phyloP scores from a whole-genome alignment of 495 filamentous ascomycete species.

The Neurospora sp. region DNA sequence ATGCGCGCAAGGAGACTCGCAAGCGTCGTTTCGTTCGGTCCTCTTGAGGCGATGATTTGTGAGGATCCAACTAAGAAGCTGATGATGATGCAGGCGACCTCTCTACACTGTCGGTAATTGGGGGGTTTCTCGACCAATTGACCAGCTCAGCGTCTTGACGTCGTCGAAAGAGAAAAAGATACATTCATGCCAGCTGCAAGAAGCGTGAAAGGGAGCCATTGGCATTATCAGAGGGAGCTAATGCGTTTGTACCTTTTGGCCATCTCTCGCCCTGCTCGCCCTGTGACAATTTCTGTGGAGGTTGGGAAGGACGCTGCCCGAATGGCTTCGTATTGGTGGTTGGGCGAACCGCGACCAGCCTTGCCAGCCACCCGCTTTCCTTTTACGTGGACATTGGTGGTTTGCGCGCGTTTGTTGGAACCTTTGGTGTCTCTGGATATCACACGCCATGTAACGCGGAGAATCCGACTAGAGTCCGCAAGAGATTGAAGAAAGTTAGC shows the following conservation, averaged over 20 bases:
- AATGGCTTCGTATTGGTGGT: not conserved
- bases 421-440: not conserved
- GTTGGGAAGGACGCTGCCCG: not conserved
- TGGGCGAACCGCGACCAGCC: not conserved
- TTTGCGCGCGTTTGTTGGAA: not conserved
- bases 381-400: not conserved
- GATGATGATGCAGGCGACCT: not conserved
- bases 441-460: not conserved
- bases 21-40: not conserved
- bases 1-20: not conserved
- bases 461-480: not conserved
- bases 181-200: not conserved
- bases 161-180: not conserved
- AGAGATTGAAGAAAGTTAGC: not conserved
- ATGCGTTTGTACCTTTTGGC: not conserved
- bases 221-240: not conserved
- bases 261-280: not conserved
- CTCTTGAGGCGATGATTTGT: not conserved
- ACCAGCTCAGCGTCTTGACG: not conserved
- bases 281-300: not conserved
- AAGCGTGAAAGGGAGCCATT: no score
- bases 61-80: not conserved
- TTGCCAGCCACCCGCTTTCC: not conserved
- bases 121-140: not conserved
- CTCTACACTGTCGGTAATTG: not conserved